Evolutionary conservation across 2,329 filamentous ascomycete genomes (phyloP), one percentile per base, ranked within the genome.

Genomic region (Fusarium pilosicola): DNA sequence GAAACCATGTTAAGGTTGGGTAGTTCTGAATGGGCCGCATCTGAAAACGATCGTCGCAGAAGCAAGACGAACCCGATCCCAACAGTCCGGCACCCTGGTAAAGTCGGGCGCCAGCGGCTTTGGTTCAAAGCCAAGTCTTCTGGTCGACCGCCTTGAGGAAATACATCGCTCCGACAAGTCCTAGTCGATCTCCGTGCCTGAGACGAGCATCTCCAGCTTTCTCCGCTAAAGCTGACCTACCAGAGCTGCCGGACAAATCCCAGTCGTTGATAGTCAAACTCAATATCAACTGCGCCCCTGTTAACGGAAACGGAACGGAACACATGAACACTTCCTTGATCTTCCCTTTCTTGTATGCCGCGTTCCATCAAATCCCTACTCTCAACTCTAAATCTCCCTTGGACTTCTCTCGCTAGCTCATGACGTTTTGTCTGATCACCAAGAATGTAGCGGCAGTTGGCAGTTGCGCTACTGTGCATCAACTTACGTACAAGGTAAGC

Each of bases 101-200:
- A 68, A 65, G 71, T 72, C 52, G 71, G 71, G 71, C 75, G 75
- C 73, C 76, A 76, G 75, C 70, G 73, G 74, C 67, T 69, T 76
- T 65, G 71, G 73, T 62, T 64, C 68, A 75, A 75, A 74, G 75
- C 75, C 75, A 77, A 68, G 68, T 77, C 71, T 71, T 71, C 64
- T 73, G 71, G 42, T 74, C 62, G 36, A 64, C 71, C 67, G 48
- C 71, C 71, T 74, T 65, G 36, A 71, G 72, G 52, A 39, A 67
- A 41, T 48, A 17, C 54, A 41, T 67, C 56, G 69, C 68, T 39
- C 68, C 69, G 68, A 72, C 48, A 71, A 57, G 41, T 56, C 26
- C 57, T 48, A 42, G 63, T 58, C 63, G 71, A 74, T 74, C 71
- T 69, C 56, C 56, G 59, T 74, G 71, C 71, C 71, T 74, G 71